A percentile compares a stretch with the other conserved stretches of the same genome.
Conservation (phyloP, 768 basidiomycete genomes). For the Psilocybe subaeruginosa region DNA sequence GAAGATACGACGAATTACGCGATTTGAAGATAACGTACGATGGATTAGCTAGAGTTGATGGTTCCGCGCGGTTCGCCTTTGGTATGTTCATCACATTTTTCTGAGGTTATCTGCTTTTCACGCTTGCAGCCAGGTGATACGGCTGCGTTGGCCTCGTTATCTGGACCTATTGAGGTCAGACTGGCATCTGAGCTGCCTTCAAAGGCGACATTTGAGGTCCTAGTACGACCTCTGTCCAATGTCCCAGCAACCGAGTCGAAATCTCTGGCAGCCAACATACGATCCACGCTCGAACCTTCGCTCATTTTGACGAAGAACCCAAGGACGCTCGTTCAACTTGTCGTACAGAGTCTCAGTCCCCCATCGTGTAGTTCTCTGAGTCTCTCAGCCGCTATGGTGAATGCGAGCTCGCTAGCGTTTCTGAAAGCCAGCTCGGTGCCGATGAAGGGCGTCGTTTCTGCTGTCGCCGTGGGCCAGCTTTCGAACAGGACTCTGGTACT, state of each 20-base stretch:
- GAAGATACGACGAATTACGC: conserved; percentile 36
- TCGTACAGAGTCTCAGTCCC: conserved; percentile 61
- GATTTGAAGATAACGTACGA: conserved; percentile 53
- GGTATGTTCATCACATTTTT: conserved; percentile 36
- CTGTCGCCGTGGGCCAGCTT: conserved; percentile 56
- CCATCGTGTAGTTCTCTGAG: conserved; percentile 24
- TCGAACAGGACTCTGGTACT: conserved; percentile 41
- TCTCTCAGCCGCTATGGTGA: conserved; percentile 67
- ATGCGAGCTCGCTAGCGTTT: conserved; percentile 70
- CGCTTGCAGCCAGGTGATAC: conserved; percentile 30
- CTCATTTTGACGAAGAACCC: conserved; percentile 72
- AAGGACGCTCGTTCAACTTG: conserved; percentile 76
- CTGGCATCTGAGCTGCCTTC: conserved; percentile 70
- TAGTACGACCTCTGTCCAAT: conserved; percentile 68
- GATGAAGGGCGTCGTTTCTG: conserved; percentile 76
- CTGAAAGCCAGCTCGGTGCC: conserved; percentile 72
- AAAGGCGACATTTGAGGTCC: conserved; percentile 75
- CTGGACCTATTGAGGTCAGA: conserved; percentile 81
- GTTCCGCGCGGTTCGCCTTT: conserved; percentile 73
- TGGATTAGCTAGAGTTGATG: conserved; percentile 71
- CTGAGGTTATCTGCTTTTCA: conserved; percentile 2
- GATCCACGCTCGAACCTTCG: conserved; percentile 58
- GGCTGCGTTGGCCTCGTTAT: conserved; percentile 68
- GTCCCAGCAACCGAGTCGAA: conserved; percentile 75
- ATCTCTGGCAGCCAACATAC: conserved; percentile 54